Evolutionary conservation across 192 early-diverging fungal genomes (phyloP).

Genomic region (Mortierella antarctica): DNA sequence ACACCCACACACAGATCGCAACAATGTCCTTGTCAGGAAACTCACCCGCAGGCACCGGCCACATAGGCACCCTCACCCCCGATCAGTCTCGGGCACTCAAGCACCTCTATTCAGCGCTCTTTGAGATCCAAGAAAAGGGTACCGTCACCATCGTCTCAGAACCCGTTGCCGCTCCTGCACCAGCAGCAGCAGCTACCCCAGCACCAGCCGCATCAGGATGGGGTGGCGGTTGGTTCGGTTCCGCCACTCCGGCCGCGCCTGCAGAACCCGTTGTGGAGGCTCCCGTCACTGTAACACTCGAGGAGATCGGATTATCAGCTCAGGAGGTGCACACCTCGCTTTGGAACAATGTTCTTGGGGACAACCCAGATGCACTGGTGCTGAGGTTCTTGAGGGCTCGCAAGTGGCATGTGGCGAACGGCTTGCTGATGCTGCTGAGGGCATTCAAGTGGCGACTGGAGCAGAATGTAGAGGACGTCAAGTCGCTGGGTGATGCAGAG

Average conservation of each 20-base stretch:
- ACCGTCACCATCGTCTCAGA: slow-evolving; percentile 26
- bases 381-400: slow-evolving; percentile 90
- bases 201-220: slow-evolving; percentile 11
- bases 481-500: slow-evolving; percentile 27
- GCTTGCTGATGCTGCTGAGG: slow-evolving; percentile 74
- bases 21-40: slow-evolving; percentile 15
- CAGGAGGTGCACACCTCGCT: slow-evolving; percentile 4
- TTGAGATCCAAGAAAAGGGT: slow-evolving; percentile 30
- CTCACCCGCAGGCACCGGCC: slow-evolving; percentile 36
- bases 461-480: slow-evolving; percentile 64
- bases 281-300: slow-evolving; percentile 21
- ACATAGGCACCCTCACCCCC: slow-evolving; percentile 36
- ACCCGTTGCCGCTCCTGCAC: slow-evolving; percentile 4
- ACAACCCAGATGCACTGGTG: slow-evolving; percentile 68
- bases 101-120: slow-evolving; percentile 28
- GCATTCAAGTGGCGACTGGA: slow-evolving; percentile 81
- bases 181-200: neutral
- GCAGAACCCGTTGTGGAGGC: slow-evolving; percentile 30
- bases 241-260: slow-evolving; percentile 17
- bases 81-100: slow-evolving; percentile 41
- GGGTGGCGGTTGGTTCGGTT: slow-evolving; percentile 37
- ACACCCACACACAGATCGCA: too few relatives aligned
- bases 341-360: slow-evolving; percentile 33
- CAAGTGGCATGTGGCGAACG: slow-evolving; percentile 88
- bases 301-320: slow-evolving; percentile 26